Conservation (phyloP, 352 stramenopile species). For the Phytophthora multivora region DNA sequence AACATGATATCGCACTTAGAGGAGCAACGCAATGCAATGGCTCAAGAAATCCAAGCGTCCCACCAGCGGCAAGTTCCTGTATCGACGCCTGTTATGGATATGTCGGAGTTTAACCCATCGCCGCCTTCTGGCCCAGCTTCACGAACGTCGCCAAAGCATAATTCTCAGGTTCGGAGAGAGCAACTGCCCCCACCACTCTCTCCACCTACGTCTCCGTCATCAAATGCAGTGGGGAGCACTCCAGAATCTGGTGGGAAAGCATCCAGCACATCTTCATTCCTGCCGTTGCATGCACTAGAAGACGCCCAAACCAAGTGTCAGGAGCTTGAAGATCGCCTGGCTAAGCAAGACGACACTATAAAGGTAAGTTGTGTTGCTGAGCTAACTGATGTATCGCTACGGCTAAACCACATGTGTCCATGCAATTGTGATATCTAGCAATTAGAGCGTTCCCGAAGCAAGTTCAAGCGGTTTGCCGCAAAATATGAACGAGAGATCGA, state of each 20-base stretch:
- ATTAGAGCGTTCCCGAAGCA: conserved; percentile 83
- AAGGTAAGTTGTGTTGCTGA: conserved; percentile 49
- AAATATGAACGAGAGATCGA: conserved; percentile 89
- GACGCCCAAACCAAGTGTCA: conserved; percentile 77
- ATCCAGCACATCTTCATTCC: conserved; percentile 55
- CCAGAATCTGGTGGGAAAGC: conserved; percentile 34
- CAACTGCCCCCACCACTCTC: conserved; percentile 18
- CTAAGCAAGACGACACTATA: conserved; percentile 78
- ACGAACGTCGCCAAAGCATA: conserved; percentile 6
- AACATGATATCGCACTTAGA: conserved; percentile 62
- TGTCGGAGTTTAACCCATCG: conserved; percentile 60
- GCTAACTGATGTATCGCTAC: not conserved
- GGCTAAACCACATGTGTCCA: not conserved
- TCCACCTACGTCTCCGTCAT: conserved; percentile 23
- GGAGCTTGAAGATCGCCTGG: conserved; percentile 76
- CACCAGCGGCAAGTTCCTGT: conserved; percentile 51
- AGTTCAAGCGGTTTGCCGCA: conserved; percentile 85
- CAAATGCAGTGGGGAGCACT: conserved; percentile 29
- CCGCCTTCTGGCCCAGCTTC: conserved; percentile 29
- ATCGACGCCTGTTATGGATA: conserved; percentile 59
- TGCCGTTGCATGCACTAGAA: conserved; percentile 66
- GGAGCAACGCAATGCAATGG: conserved; percentile 79
- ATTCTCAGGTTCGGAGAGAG: conserved; percentile 2
- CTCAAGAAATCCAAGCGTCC: conserved; percentile 67
- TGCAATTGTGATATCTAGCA: conserved; percentile 42